Evolutionary conservation across 768 basidiomycete genomes (phyloP).

Genomic region (Panellus pusillus): DNA sequence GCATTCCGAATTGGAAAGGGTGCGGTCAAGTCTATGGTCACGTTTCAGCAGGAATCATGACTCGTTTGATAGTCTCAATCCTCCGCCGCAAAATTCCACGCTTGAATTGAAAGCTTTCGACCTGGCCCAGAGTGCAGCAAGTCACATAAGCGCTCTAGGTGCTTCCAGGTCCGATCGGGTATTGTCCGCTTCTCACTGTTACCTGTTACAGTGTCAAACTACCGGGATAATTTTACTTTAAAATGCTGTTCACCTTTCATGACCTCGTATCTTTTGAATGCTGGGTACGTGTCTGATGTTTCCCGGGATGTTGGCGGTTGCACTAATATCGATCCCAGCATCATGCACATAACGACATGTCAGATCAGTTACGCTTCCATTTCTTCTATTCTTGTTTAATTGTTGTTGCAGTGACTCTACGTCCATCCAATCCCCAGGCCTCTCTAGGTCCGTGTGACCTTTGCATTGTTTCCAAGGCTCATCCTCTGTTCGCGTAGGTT

Average conservation of each 20-base stretch:
- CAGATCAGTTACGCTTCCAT: conserved; percentile 26
- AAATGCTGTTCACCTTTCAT: conserved; percentile 63
- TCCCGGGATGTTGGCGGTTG: conserved; percentile 6
- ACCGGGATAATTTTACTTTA: conserved; percentile 61
- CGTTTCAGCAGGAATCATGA: conserved; percentile 4
- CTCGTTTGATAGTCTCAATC: conserved; percentile 37
- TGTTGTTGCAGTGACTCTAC: conserved; percentile 55
- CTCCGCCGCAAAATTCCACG: conserved; percentile 46
- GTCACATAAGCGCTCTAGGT: conserved; percentile 69
- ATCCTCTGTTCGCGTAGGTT: conserved; percentile 10
- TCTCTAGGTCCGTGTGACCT: conserved; percentile 42
- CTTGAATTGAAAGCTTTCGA: conserved; percentile 69
- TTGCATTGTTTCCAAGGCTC: not conserved
- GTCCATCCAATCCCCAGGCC: conserved; percentile 71
- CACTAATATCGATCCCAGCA: conserved; percentile 41
- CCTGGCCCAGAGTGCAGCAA: conserved; percentile 71
- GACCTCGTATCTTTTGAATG: conserved; percentile 66
- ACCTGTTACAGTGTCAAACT: conserved; percentile 50
- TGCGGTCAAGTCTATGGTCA: conserved; percentile 30
- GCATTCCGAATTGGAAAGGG: conserved; percentile 76
- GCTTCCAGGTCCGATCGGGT: not conserved
- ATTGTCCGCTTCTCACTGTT: conserved; percentile 2
- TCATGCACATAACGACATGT: conserved; percentile 81
- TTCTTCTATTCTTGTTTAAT: conserved; percentile 18
- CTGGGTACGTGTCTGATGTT: conserved; percentile 53